Evolutionary conservation across 2,329 filamentous ascomycete genomes (phyloP), one percentile per base, ranked within the genome.

Genomic region (Alternaria gaisen): DNA sequence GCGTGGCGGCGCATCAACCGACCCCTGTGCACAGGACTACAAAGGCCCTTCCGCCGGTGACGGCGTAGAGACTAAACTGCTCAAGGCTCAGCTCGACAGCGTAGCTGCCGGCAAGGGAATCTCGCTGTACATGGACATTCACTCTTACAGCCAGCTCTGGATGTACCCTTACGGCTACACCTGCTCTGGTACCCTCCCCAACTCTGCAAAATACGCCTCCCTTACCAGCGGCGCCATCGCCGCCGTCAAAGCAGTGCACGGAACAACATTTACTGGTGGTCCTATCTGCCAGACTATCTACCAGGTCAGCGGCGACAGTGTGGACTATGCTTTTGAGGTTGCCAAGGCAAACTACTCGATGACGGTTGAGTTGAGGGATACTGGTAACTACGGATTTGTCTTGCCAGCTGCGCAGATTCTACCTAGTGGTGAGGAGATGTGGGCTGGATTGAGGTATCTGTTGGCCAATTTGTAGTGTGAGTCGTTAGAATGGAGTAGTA

Each of bases 71-170:
- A 78, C 76, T 51, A 77, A 77, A 55, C 72, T 64, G 4, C 78
- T 90, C 9, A 80, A 81, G 30, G 78, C 80, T 5, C 83, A 84
- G 46, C 77, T 85, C 20, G 79, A 80, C 48, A 69, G 75, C 40
- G 70, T 88, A 24, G 77, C 80, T 4, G 71, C 72, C 2, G 73
- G 73, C 16, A 81, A 85, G 61, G 85, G 86, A 1, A 78, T 90
- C 41, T 84, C 86, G 68, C 80, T 89, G 3, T 91, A 85, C 76
- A 85, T 90, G 64, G 88, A 91, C 76, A 87, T 85, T 72, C 88
- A 91, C 77, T 83, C 86, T 0, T 91, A 89, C 77, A 72, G 66
- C 1, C 76, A 79, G 61, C 72, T 77, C 1, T 62, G 83, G 83
- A 86, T 72, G 81, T 85, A 63, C 82, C 73, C 81, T 1, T 90